Base-by-base conservation (phyloP, 2,329 filamentous ascomycete species). In the Cercospora janseana region DNA sequence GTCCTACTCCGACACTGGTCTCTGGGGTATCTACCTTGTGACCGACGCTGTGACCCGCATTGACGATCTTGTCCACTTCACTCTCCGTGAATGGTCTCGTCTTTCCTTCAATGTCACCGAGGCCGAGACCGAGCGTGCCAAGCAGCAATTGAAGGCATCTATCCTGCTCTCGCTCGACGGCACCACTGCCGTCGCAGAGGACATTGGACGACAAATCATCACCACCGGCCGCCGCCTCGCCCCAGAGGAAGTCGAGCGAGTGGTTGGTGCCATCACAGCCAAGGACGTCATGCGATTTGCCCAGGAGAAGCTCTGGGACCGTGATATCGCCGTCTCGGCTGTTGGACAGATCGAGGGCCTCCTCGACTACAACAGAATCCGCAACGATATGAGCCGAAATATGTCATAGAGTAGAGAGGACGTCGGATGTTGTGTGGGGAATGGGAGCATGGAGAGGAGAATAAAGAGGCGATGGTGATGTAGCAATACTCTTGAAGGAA, bases 1-100 rank as follows among this genome's bases (percentile, higher is more conserved):
- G 62, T 95, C 89, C 80, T 98, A 98, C 79, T 97, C 91, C 70
- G 93, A 98, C 74, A 98, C 93, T 71, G 93, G 93, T 81, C 88
- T 98, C 63, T 98, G 93, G 93, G 93, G 93, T 77, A 97, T 97
- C 79, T 98, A 98, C 81, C 82, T 98, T 57, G 88, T 95, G 65
- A 89, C 88, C 67, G 91, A 96, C 75, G 87, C 93, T 76, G 76
- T 87, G 64, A 90, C 86, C 65, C 81, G 81, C 63, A 79, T 98
- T 65, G 93, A 98, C 68, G 93, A 98, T 72, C 86, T 98, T 46
- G 87, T 96, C 64, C 93, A 98, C 83, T 98, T 98, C 77, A 85
- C 93, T 57, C 89, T 97, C 72, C 88, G 92, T 63, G 93, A 98
- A 80, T 98, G 93, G 93, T 89, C 92, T 66, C 88, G 93, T 64